Base-by-base conservation (phyloP, 2,329 filamentous ascomycete species). In the Amauroascus niger region DNA sequence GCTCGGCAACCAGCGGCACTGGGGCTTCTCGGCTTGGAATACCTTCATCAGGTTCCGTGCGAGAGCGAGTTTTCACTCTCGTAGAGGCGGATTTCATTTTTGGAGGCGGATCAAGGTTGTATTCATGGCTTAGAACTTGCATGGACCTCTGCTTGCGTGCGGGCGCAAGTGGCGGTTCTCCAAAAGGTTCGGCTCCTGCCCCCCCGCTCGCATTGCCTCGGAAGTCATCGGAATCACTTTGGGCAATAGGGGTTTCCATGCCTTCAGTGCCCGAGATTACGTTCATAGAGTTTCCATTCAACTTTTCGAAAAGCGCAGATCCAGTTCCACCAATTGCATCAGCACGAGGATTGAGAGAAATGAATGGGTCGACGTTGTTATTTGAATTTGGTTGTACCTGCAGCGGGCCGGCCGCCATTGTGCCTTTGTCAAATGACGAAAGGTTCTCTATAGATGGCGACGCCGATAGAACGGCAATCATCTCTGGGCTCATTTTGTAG, bases 401-500 rank as follows among this genome's bases (percentile, higher is more conserved):
- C 44, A 71, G 59, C 1, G 65, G 62, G 1, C 63, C 64, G 57
- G 64, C 65, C n/a, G 66, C 57, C 7, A 65, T 56, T 32, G 58
- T 50, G 1, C 58, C 55, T 49, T 67, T 71, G 16, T 74, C 71
- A 14, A 64, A 58, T 13, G 59, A 55, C 2, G 61, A 40, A 26
- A 65, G 58, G 6, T 58, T 56, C 22, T 71, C 67, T 20, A 65
- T 65, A 5, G 65, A 61, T 14, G 64, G 60, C n/a, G 66, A 57
- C 3, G 66, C 60, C 33, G 69, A 66, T 37, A 81, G 67, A 47
- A 76, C 68, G 24, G 74, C 71, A 52, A 79, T 69, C 69, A 86
- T 77, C 58, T 86, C 83, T 20, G 78, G 72, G 14, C 79, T 88
- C 61, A 86, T 73, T 65, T 83, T 88, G 73, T 95, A 98, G 58